phyloP scores from a whole-genome alignment of 441 rosid species.

The Croton laevigatus region DNA sequence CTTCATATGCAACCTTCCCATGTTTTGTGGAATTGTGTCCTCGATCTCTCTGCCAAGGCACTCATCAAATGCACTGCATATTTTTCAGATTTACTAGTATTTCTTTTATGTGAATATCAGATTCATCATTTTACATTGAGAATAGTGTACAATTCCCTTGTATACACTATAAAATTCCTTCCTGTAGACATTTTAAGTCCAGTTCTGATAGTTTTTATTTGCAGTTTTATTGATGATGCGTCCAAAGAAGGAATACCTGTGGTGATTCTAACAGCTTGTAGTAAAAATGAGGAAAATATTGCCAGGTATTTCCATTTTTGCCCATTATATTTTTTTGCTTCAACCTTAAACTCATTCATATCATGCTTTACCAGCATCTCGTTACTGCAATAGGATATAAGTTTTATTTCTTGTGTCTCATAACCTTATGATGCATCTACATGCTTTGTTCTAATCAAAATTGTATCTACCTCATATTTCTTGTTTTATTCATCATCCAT shows the following conservation, averaged over 20 bases:
- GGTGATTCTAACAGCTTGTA: slow-evolving; percentile 53
- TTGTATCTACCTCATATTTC: too few relatives aligned
- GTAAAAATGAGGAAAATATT: slow-evolving; percentile 66
- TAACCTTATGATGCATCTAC: background rate
- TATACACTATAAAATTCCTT: background rate
- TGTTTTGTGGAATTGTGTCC: background rate
- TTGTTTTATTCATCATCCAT: too few relatives aligned
- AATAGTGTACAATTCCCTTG: background rate
- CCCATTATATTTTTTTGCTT: background rate
- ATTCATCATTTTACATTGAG: background rate
- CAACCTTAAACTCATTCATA: background rate
- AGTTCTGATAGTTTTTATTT: slow-evolving; percentile 21
- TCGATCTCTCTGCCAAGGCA: background rate
- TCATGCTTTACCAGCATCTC: background rate
- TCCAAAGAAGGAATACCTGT: slow-evolving; percentile 52
- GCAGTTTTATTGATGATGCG: slow-evolving; percentile 78
- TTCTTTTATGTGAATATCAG: background rate
- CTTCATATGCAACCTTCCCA: background rate
- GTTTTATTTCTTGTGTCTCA: background rate
- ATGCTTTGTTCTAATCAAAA: background rate
- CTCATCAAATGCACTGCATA: background rate
- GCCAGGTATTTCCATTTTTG: slow-evolving; percentile 53
- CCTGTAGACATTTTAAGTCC: background rate
- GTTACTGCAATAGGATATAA: background rate
- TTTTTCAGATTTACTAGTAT: background rate